phyloP scores from a whole-genome alignment of 306 rosid genomes.

The Pueraria montana region DNA sequence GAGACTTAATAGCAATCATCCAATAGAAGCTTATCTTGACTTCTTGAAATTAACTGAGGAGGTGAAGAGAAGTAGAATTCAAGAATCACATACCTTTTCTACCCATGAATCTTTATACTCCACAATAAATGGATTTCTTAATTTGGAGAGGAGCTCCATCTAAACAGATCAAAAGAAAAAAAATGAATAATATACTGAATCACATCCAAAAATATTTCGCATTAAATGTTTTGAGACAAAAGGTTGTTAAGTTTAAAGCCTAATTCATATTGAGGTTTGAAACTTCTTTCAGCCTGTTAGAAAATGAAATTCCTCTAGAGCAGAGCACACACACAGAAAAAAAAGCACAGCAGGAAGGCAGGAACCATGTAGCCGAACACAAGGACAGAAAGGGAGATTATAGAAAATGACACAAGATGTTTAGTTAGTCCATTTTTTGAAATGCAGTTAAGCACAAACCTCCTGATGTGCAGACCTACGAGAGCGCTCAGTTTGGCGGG shows the following conservation, averaged over 20 bases:
- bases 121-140: slow-evolving; percentile 90
- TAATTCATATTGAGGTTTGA: slow-evolving; percentile 1
- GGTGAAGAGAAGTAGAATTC: slow-evolving; percentile 3
- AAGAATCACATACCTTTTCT: slow-evolving; percentile 71
- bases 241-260: slow-evolving; percentile 16
- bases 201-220: slow-evolving; percentile 28
- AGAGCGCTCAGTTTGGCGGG: slow-evolving; percentile 95
- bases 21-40: slow-evolving; percentile 22
- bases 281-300: not conserved
- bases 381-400: not conserved
- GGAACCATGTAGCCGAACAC: slow-evolving; percentile 28
- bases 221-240: slow-evolving; percentile 33
- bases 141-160: slow-evolving; percentile 93
- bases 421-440: slow-evolving; percentile 7
- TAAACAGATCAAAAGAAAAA: slow-evolving; percentile 43
- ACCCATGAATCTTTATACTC: slow-evolving; percentile 99
- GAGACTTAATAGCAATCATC: slow-evolving; percentile 14
- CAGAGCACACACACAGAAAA: not conserved
- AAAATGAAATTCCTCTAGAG: slow-evolving; percentile 10
- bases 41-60: slow-evolving; percentile 4
- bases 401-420: slow-evolving; percentile 17
- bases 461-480: slow-evolving; percentile 96
- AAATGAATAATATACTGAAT: slow-evolving; percentile 4
- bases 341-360: not conserved
- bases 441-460: slow-evolving; percentile 59